These are phyloP conservation scores for Shiraia bambusicola DNA, from an alignment of 2,329 filamentous ascomycete genomes.

Conservation along the genomic window DNA sequence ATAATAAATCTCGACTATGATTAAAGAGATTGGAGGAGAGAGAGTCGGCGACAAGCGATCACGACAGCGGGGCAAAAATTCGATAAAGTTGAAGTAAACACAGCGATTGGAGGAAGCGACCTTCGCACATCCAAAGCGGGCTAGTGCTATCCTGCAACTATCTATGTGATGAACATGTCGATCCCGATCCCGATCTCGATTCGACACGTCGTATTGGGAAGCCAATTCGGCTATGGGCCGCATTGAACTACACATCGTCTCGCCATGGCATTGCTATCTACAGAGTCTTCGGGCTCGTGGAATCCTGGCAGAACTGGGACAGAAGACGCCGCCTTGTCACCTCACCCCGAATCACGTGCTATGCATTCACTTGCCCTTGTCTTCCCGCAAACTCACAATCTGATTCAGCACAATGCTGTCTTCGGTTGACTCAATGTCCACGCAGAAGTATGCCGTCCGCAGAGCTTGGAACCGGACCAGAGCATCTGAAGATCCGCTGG, in stretches of 20 bases:
- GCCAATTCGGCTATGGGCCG: too few relatives aligned
- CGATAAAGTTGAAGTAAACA: background rate
- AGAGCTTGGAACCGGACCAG: conserved; percentile 85
- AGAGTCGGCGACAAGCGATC: conserved; percentile 11
- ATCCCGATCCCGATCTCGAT: too few relatives aligned
- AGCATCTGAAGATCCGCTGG: conserved; percentile 40
- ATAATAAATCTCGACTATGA: background rate
- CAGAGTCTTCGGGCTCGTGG: too few relatives aligned
- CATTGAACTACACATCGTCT: too few relatives aligned
- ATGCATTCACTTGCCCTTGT: conserved; percentile 45
- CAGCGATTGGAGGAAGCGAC: conserved; percentile 9
- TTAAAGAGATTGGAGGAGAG: conserved; percentile 2
- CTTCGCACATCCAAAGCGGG: background rate
- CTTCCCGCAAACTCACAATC: conserved; percentile 90
- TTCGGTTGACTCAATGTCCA: conserved; percentile 68
- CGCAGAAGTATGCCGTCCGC: conserved; percentile 82
- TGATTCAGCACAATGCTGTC: conserved; percentile 86
- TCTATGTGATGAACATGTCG: too few relatives aligned
- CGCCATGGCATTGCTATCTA: too few relatives aligned
- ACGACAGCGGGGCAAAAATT: conserved; percentile 10
- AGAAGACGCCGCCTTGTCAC: too few relatives aligned
- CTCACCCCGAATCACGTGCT: too few relatives aligned
- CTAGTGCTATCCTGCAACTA: too few relatives aligned
- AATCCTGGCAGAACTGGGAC: too few relatives aligned
- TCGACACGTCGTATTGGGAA: too few relatives aligned